phyloP scores from a whole-genome alignment of 129 eudicot species.

The Silybum marianum region DNA sequence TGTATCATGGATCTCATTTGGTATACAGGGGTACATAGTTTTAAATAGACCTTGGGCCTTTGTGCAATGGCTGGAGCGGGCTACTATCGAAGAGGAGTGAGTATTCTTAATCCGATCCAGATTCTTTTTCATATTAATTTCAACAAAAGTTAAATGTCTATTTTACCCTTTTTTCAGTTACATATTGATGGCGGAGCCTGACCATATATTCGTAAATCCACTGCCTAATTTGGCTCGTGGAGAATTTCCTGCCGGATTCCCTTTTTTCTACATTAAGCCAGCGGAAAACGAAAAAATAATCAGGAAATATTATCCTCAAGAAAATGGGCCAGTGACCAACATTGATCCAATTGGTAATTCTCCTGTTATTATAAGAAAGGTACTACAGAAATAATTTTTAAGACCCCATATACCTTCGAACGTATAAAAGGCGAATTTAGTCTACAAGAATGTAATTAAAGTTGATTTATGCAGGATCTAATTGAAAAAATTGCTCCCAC shows the following conservation, averaged over 20 bases:
- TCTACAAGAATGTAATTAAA: constrained; percentile 20
- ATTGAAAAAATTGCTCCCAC: constrained; percentile 72
- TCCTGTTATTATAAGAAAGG: constrained; percentile 72
- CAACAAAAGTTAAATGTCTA: constrained; percentile 10
- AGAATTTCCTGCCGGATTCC: constrained; percentile 61
- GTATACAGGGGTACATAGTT: constrained; percentile 68
- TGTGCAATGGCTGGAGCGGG: constrained; percentile 75
- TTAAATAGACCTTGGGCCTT: constrained; percentile 84
- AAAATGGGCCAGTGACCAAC: constrained; percentile 61
- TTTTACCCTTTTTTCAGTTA: constrained; percentile 44
- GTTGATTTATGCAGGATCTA: constrained; percentile 42
- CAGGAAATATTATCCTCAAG: constrained; percentile 60
- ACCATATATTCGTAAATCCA: constrained; percentile 67
- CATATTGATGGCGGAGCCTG: constrained; percentile 80
- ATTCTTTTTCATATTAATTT: not conserved
- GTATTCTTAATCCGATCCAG: constrained; percentile 19
- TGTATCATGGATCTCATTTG: constrained; percentile 27
- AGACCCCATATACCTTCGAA: not conserved
- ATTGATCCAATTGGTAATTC: constrained; percentile 79
- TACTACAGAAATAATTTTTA: constrained; percentile 20
- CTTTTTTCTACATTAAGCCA: constrained; percentile 75
- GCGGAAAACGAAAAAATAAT: constrained; percentile 53
- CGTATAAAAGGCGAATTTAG: not conserved
- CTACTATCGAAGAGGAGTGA: constrained; percentile 70
- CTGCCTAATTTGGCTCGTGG: constrained; percentile 71